Percentiles rank a stretch among this genome's conserved stretches.
Conservation (phyloP, 2,329 filamentous ascomycete species). For the Alternaria sp. region DNA sequence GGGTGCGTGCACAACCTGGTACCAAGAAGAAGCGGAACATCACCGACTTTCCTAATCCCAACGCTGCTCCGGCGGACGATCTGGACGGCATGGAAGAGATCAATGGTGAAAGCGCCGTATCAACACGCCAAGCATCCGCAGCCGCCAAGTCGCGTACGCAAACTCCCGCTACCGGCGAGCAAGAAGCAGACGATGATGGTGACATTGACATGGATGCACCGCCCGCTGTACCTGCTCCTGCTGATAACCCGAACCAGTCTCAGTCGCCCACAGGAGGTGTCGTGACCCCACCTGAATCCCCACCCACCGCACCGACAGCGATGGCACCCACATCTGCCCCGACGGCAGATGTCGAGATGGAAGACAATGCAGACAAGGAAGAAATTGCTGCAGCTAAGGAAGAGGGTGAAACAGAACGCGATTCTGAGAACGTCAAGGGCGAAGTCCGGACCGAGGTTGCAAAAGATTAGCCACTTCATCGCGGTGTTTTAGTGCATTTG, state of each 20-base stretch:
- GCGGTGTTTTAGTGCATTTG: constrained; percentile 11
- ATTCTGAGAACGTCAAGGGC: constrained; percentile 43
- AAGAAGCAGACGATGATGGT: constrained; percentile 44
- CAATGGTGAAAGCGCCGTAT: constrained; percentile 45
- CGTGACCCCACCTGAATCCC: constrained; percentile 50
- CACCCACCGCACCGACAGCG: constrained; percentile 29
- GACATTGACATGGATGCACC: constrained; percentile 50
- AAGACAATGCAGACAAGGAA: constrained; percentile 30
- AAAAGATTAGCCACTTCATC: constrained; percentile 27
- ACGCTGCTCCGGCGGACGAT: constrained; percentile 49
- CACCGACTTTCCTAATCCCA: constrained; percentile 67
- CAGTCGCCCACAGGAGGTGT: constrained; percentile 44
- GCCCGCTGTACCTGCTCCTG: constrained; percentile 22
- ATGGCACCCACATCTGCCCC: constrained; percentile 28
- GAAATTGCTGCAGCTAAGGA: constrained; percentile 33
- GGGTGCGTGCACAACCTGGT: constrained; percentile 68
- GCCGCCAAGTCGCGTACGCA: constrained; percentile 35
- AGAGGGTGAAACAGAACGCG: constrained; percentile 39
- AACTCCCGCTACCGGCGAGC: constrained; percentile 38
- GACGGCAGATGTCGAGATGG: constrained; percentile 46
- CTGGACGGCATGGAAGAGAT: constrained; percentile 37
- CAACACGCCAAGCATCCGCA: constrained; percentile 40
- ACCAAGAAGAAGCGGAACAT: constrained; percentile 64
- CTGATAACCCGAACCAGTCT: constrained; percentile 28
- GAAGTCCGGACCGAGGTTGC: constrained; percentile 42